Evolutionary conservation across 2,329 filamentous ascomycete species (phyloP), one percentile per base, ranked within the genome.

Genomic region (Botrytis aclada): DNA sequence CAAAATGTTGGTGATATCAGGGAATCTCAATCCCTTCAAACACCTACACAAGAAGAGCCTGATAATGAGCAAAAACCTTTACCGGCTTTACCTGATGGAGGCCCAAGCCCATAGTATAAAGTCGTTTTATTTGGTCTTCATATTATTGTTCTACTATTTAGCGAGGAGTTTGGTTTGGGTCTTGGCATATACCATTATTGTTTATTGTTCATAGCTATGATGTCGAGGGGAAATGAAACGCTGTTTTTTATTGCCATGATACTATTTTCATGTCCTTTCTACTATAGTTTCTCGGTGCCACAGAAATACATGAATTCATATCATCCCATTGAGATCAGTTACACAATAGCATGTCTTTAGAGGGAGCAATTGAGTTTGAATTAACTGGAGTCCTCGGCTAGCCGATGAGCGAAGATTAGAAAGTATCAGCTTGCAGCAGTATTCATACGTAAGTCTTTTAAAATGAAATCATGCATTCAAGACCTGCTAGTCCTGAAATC

Each of bases 111-210:
- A 18, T 69, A 69, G 51, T 22, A 41, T 41, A 8, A 29, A 10
- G 10, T 69, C 16, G 29, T 18, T 32, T 43, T 6, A 32, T n/a
- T 69, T 37, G 32, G 20, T 6, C 37, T 43, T 56, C 10, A 4
- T 9, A 16, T 22, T 67, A 56, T 58, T 56, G 3, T 69, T 41
- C 22, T 58, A 54, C 39, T 69, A 69, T 69, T 69, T 69, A 69
- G 65, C 47, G 65, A 56, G 65, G 65, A 32, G 65, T 69, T n/a
- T 43, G 47, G 65, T 56, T 43, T 69, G 34, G 65, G 34, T 69
- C 18, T 69, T 69, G 10, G n/a, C 25, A 41, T 69, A 69, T 56
- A 58, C 65, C 47, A 56, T n/a, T 20, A 67, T 41, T 67, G 25
- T 12, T 54, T 56, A 12, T 41, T 12, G 1, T 69, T 56, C 45